Base-by-base conservation (phyloP, 1,284 basidiomycete genomes). In the Sanguinoderma infundibulare region DNA sequence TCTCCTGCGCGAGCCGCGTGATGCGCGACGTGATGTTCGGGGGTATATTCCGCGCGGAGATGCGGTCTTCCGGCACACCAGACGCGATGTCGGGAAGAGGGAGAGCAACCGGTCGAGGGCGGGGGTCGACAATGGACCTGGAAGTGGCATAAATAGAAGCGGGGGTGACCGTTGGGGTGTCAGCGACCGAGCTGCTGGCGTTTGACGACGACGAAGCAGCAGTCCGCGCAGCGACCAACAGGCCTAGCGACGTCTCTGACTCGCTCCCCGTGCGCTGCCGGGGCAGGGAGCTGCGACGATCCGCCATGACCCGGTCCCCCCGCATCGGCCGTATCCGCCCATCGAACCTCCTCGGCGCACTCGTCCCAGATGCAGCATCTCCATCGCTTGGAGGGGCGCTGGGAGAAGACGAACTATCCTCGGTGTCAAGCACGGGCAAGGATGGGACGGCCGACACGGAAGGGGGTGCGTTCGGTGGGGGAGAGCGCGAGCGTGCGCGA, bases 221-320 rank as follows among this genome's bases (percentile, higher is more conserved):
- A 5, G 65, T 52, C 8, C 72, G 67, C 3, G 70, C 71, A 24
- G 71, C 67, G 24, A 74, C 73, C 26, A 71, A 66, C 24, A 66
- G 63, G 2, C 73, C 73, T 10, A 71, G 62, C 5, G 69, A 69
- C 20, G 73, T 74, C 10, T 70, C 63, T 6, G 62, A 50, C 22
- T 66, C 65, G 34, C 44, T 55, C 34, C 35, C 49, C 5, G 38
- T 32, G 34, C 50, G 58, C 26, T 53, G 58, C 15, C 58, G 60
- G 34, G 62, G 44, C 9, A 62, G 44, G 44, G 60, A 24, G 12
- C 36, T 32, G 17, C 55, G 53, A 10, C 65, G 54, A 39, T 60
- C 54, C n/a, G 24, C 30, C 46, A 24, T 32, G 44, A 44, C 22
- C 30, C 38, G 5, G 55, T 38, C 15, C 46, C 46, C 52, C 9